Percentiles rank a stretch among this genome's conserved stretches.
phyloP scores from a whole-genome alignment of 2,329 filamentous ascomycete genomes.

The Fusarium tuaranense region DNA sequence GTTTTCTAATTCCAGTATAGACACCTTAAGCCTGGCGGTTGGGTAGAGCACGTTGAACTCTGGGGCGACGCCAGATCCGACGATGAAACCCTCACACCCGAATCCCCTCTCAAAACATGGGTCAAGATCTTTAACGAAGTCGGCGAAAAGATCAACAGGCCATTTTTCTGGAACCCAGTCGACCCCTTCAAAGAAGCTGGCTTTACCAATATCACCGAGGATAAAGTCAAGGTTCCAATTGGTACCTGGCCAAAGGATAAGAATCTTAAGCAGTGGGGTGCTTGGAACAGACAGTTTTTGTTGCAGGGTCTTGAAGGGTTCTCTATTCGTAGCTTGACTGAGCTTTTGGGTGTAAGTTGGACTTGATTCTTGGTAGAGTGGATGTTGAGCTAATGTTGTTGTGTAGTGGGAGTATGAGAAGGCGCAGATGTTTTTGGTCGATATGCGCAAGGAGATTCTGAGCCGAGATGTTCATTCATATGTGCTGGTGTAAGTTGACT shows the following conservation, averaged over 20 bases:
- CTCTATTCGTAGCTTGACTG: conserved; percentile 3
- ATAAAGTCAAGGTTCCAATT: background rate
- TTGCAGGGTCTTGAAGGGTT: background rate
- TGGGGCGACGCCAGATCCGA: conserved; percentile 1
- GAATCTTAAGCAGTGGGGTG: conserved; percentile 4
- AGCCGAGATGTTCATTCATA: conserved; percentile 12
- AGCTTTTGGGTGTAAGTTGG: background rate
- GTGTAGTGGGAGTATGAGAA: conserved; percentile 12
- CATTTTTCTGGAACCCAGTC: background rate
- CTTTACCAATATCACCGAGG: background rate
- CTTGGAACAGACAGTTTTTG: background rate
- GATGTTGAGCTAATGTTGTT: background rate
- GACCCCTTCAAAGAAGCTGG: background rate
- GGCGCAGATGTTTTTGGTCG: conserved; percentile 11
- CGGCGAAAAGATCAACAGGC: background rate
- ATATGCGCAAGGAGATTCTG: conserved; percentile 14
- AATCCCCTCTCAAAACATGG: background rate
- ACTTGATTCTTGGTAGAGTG: background rate
- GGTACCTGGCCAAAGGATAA: background rate
- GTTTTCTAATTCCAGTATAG: background rate
- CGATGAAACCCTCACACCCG: background rate
- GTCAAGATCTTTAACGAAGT: background rate
- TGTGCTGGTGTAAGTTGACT: background rate
- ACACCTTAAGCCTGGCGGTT: background rate
- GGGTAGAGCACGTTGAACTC: background rate